Conservation (phyloP, 2,329 filamentous ascomycete species). For the Xylaria digitata region DNA sequence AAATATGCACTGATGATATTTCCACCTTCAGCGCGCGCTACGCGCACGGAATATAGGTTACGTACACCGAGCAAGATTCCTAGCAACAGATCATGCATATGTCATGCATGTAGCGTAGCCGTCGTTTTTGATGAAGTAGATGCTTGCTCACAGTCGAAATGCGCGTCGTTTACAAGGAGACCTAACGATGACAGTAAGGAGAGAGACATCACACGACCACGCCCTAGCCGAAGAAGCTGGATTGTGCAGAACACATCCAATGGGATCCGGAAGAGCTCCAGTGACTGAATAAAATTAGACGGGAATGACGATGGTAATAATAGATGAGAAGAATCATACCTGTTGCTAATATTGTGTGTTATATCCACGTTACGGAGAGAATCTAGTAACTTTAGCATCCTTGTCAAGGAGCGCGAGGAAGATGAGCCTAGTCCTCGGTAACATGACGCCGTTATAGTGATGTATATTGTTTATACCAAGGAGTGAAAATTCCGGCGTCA, state of each 20-base stretch:
- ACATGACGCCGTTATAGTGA: too few relatives aligned
- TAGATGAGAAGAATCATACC: background rate
- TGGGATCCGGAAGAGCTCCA: background rate
- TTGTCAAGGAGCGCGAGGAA: too few relatives aligned
- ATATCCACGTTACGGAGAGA: background rate
- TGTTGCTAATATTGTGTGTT: background rate
- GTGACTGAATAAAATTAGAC: background rate
- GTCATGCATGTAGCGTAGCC: slow-evolving; percentile 17
- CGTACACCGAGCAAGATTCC: background rate
- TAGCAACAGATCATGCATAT: slow-evolving; percentile 12
- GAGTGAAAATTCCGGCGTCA: too few relatives aligned
- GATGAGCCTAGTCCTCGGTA: too few relatives aligned
- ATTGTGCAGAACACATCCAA: background rate
- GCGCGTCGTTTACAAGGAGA: slow-evolving; percentile 9
- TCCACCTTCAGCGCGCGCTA: slow-evolving; percentile 6
- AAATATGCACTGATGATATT: background rate
- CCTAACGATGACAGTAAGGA: background rate
- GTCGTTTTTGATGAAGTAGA: background rate
- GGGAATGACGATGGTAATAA: too few relatives aligned
- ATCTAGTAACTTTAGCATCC: background rate
- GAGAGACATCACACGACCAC: slow-evolving; percentile 25
- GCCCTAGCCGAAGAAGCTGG: background rate
- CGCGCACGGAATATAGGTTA: slow-evolving; percentile 5
- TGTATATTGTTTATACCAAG: too few relatives aligned
- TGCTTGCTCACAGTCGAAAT: background rate